These are phyloP conservation scores for Hypoxylon lenormandii DNA, from an alignment of 495 filamentous ascomycete species.

Conservation along the genomic window DNA sequence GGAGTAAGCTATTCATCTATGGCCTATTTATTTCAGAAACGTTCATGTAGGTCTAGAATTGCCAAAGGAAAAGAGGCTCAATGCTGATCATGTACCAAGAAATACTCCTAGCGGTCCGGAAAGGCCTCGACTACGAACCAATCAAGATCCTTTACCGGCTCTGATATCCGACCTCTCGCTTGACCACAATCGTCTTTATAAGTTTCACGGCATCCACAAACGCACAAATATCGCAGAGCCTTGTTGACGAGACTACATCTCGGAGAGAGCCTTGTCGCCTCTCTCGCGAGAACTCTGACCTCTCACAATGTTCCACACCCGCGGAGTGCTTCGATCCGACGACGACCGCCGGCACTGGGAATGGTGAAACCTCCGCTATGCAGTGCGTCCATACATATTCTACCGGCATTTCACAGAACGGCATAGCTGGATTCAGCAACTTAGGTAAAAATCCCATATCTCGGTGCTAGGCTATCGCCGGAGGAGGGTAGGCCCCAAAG, in stretches of 20 bases:
- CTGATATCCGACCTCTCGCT: constrained; percentile 12
- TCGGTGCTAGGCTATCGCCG: constrained; percentile 31
- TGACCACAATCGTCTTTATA: constrained; percentile 1
- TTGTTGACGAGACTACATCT: neutral
- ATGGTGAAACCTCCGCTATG: neutral
- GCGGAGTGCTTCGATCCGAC: constrained; percentile 13
- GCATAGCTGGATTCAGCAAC: constrained; percentile 6
- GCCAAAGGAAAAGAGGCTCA: constrained; percentile 31
- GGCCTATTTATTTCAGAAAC: constrained; percentile 1
- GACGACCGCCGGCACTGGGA: neutral
- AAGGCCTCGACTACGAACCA: constrained; percentile 20
- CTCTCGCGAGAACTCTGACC: neutral
- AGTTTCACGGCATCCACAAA: neutral
- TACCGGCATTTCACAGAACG: constrained; percentile 4
- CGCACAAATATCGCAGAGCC: too few relatives aligned
- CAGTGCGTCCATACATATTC: constrained; percentile 15
- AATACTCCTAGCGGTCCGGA: constrained; percentile 23
- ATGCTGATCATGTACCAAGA: constrained; percentile 35
- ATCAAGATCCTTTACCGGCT: constrained; percentile 4
- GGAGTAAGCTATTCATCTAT: neutral
- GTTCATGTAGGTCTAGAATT: neutral
- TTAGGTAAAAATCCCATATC: constrained; percentile 3
- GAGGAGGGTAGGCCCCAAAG: constrained; percentile 14
- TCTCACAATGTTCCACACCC: neutral
- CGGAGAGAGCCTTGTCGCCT: neutral